Evolutionary conservation across 164 flowering plant genomes (phyloP).

Genomic region (Aristolochia fimbriata): DNA sequence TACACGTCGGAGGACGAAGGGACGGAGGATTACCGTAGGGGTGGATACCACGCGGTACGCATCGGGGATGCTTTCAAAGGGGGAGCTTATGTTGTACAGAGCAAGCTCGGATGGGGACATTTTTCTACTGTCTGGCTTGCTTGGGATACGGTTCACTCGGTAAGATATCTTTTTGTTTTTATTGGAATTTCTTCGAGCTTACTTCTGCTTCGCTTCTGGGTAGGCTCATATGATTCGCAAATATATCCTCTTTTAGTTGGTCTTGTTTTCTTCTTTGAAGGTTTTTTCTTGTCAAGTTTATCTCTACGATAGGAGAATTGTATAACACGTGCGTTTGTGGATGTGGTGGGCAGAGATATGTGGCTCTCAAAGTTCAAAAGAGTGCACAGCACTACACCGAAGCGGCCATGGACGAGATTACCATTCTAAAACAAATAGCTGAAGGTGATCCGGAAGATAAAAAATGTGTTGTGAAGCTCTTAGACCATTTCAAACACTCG

Average conservation of each 20-base stretch:
- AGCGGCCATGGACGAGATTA: constrained; percentile 77
- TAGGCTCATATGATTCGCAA: constrained; percentile 1
- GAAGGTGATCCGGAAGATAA: constrained; percentile 76
- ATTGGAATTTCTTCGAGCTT: too few relatives aligned
- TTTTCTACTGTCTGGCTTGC: constrained; percentile 81
- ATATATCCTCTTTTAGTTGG: neutral
- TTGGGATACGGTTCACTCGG: constrained; percentile 45
- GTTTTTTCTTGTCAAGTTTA: neutral
- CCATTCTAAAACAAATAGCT: constrained; percentile 72
- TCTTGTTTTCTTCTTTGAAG: neutral
- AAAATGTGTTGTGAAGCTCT: constrained; percentile 79
- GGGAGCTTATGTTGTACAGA: constrained; percentile 51
- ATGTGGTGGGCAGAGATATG: constrained; percentile 31
- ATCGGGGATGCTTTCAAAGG: constrained; percentile 50
- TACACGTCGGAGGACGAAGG: constrained; percentile 70
- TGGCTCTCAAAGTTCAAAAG: constrained; percentile 72
- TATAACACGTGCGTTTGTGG: constrained; percentile 1
- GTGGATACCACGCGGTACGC: constrained; percentile 68
- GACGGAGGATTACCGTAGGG: constrained; percentile 53
- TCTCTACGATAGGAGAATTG: neutral
- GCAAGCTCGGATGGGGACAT: constrained; percentile 81
- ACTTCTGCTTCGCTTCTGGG: neutral
- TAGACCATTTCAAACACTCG: constrained; percentile 92
- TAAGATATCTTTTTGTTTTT: constrained; percentile 7
- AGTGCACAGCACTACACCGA: constrained; percentile 74